Conservation (phyloP, 805 yeast genomes). For the Yamadazyma sp. region DNA sequence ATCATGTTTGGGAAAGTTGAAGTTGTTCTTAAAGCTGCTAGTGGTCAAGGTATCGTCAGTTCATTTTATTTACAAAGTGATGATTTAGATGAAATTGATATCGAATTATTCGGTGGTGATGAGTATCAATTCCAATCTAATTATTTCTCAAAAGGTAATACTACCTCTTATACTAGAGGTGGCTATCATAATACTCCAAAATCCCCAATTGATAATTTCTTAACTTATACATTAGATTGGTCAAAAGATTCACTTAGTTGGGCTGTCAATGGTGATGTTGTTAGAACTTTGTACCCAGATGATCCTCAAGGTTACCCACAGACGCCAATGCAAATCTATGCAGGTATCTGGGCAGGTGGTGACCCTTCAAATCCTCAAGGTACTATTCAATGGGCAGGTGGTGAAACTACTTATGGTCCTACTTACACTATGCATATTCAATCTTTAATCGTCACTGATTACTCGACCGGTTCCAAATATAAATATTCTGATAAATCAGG, state of each 20-base stretch:
- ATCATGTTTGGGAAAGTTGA: constrained; percentile 88
- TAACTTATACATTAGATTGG: constrained; percentile 88
- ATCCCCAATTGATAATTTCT: constrained; percentile 57
- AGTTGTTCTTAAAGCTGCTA: constrained; percentile 66
- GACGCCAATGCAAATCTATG: constrained; percentile 73
- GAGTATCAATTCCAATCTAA: constrained; percentile 70
- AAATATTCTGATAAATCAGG: constrained; percentile 56
- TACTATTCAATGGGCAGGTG: constrained; percentile 84
- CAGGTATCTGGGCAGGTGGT: constrained; percentile 85
- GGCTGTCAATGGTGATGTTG: constrained; percentile 66
- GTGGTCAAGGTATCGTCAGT: constrained; percentile 77
- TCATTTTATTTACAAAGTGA: constrained; percentile 79
- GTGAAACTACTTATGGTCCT: constrained; percentile 61
- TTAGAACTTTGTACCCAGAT: constrained; percentile 59
- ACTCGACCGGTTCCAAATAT: constrained; percentile 62
- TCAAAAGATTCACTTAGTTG: constrained; percentile 60
- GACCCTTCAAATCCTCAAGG: constrained; percentile 62
- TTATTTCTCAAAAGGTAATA: constrained; percentile 78
- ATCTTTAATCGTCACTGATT: constrained; percentile 61
- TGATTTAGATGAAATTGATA: constrained; percentile 85
- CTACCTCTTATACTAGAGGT: constrained; percentile 78
- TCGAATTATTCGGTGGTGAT: constrained; percentile 87
- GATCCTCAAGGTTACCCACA: constrained; percentile 78
- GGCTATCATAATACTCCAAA: constrained; percentile 55
- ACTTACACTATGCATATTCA: constrained; percentile 70